These are phyloP conservation scores for Colletotrichum salicis DNA, from an alignment of 2,329 filamentous ascomycete species.

Conservation along the genomic window DNA sequence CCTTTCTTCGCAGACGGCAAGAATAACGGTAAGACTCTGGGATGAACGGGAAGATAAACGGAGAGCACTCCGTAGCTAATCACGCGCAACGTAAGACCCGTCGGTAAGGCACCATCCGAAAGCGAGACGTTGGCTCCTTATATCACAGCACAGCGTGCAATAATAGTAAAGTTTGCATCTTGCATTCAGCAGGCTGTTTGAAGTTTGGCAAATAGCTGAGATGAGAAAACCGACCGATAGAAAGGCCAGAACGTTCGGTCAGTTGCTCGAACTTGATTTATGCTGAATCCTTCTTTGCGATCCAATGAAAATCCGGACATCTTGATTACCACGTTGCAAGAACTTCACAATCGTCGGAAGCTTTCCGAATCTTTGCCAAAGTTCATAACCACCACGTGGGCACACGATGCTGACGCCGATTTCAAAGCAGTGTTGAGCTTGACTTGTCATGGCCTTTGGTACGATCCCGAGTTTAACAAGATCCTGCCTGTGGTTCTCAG, in stretches of 20 bases:
- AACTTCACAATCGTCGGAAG: not conserved
- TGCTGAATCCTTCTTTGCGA: not conserved
- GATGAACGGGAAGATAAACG: not conserved
- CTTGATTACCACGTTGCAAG: not conserved
- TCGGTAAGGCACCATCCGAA: not conserved
- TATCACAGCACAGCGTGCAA: not conserved
- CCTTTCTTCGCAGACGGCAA: not conserved
- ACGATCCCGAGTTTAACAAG: not conserved
- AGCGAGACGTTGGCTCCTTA: not conserved
- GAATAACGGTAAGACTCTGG: not conserved
- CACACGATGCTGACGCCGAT: not conserved
- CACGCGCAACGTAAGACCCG: not conserved
- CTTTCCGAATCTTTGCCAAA: not conserved
- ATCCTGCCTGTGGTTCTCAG: too few relatives aligned
- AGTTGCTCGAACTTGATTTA: not conserved
- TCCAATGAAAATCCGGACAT: not conserved
- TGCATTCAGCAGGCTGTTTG: not conserved
- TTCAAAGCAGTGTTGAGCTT: not conserved
- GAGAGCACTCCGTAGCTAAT: not conserved
- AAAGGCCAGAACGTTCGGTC: not conserved
- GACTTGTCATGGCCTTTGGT: not conserved
- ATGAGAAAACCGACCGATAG: not conserved
- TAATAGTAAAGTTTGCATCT: not conserved
- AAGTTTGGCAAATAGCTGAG: not conserved
- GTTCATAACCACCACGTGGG: not conserved